Conservation (phyloP, 139 green algal genomes). For the Picochlorum sp. region DNA sequence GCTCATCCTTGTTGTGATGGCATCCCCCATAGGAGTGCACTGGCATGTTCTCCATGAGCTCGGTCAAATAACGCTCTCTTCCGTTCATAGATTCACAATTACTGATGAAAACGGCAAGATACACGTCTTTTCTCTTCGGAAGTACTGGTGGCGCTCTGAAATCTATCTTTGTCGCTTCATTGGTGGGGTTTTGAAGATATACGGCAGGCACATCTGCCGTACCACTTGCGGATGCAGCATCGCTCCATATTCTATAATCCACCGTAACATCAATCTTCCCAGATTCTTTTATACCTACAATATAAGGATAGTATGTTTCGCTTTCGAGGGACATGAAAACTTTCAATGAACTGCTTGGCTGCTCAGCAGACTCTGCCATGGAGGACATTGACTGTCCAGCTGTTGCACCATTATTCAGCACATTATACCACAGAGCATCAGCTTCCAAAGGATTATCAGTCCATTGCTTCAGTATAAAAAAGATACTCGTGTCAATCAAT, state of each 20-base stretch:
- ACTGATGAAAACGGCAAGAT: not conserved
- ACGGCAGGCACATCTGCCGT: conserved; percentile 7
- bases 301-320: not conserved
- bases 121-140: not conserved
- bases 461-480: conserved; percentile 2
- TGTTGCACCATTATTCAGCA: not conserved
- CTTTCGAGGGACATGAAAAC: conserved; percentile 11
- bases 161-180: not conserved
- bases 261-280: conserved; percentile 4
- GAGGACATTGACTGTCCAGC: not conserved
- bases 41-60: conserved; percentile 9
- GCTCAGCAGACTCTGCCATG: not conserved
- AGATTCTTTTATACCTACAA: conserved; percentile 4
- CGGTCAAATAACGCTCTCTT: not conserved
- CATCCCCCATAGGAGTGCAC: conserved; percentile 7
- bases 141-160: conserved; percentile 3
- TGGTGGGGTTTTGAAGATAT: conserved; percentile 1
- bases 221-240: not conserved
- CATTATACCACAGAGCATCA: conserved; percentile 7
- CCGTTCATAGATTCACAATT: not conserved
- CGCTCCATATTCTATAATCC: conserved; percentile 11
- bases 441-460: not conserved
- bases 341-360: not conserved
- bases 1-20: conserved; percentile 9
- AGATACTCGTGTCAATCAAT: not conserved